Evolutionary conservation across 495 filamentous ascomycete species (phyloP).

Genomic region (Cudoniella acicularis): DNA sequence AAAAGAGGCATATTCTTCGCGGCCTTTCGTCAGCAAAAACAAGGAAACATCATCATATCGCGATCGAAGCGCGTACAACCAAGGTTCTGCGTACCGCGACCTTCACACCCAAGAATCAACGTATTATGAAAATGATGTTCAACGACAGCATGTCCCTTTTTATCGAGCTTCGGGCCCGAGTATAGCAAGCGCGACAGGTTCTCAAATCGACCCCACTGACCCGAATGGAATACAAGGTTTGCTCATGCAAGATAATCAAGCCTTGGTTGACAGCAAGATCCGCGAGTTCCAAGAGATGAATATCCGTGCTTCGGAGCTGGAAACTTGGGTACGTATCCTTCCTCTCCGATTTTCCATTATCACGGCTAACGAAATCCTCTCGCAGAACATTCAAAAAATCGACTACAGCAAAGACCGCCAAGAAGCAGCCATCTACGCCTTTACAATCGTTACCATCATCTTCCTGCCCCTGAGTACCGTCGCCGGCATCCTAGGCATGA

Average conservation of each 20-base stretch:
- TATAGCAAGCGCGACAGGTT: no score
- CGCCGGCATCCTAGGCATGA: conserved; percentile 42
- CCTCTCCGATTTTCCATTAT: not conserved
- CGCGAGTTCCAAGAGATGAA: conserved; percentile 17
- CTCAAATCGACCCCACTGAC: conserved; percentile 26
- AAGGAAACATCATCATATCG: no score
- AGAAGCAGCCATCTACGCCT: conserved; percentile 46
- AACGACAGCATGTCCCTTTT: no score
- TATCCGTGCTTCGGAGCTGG: conserved; percentile 20
- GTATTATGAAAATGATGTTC: no score
- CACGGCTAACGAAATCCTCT: not conserved
- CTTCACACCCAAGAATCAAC: no score
- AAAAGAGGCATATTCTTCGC: no score
- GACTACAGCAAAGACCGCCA: conserved; percentile 39
- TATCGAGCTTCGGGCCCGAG: no score
- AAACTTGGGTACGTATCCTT: conserved; percentile 21
- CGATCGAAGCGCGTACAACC: no score
- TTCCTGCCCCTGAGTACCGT: conserved; percentile 37
- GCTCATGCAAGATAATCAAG: conserved; percentile 26
- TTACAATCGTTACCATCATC: conserved; percentile 29
- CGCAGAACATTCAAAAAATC: conserved; percentile 27
- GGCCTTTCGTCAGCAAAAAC: no score
- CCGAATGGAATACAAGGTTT: conserved; percentile 28
- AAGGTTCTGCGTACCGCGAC: no score
- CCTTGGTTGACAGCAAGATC: conserved; percentile 3